These are phyloP conservation scores for Macrotyloma uniflorum DNA, from an alignment of 306 rosid genomes.

Conservation along the genomic window DNA sequence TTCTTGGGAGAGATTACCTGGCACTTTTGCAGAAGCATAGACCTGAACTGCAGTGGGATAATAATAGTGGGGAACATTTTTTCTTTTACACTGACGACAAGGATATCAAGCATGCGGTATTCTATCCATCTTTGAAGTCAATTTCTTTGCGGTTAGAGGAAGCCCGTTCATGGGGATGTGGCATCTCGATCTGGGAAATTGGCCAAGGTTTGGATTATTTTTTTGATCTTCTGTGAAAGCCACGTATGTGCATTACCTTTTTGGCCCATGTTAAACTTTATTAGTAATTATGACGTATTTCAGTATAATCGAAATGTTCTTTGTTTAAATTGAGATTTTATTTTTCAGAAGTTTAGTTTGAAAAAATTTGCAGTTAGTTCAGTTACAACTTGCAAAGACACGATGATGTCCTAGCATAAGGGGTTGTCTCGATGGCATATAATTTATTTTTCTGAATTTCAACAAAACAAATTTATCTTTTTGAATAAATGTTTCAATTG, in stretches of 20 bases:
- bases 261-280: background rate
- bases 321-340: background rate
- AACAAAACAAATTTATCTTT: background rate
- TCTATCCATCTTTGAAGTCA: conserved; percentile 85
- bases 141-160: conserved; percentile 79
- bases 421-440: background rate
- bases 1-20: conserved; percentile 79
- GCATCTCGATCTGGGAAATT: conserved; percentile 95
- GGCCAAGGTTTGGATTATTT: conserved; percentile 99
- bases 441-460: too few relatives aligned
- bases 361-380: background rate
- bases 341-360: background rate
- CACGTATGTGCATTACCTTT: background rate
- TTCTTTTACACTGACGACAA: conserved; percentile 65
- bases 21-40: conserved; percentile 77
- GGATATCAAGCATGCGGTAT: conserved; percentile 69
- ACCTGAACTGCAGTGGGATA: conserved; percentile 81
- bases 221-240: conserved; percentile 63
- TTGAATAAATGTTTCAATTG: background rate
- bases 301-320: background rate
- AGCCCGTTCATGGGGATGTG: conserved; percentile 86
- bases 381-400: background rate
- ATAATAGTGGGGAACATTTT: conserved; percentile 80
- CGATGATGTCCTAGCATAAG: background rate
- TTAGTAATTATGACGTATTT: background rate